phyloP scores from a whole-genome alignment of 176 grass and related monocot species.

The Avena sativa region DNA sequence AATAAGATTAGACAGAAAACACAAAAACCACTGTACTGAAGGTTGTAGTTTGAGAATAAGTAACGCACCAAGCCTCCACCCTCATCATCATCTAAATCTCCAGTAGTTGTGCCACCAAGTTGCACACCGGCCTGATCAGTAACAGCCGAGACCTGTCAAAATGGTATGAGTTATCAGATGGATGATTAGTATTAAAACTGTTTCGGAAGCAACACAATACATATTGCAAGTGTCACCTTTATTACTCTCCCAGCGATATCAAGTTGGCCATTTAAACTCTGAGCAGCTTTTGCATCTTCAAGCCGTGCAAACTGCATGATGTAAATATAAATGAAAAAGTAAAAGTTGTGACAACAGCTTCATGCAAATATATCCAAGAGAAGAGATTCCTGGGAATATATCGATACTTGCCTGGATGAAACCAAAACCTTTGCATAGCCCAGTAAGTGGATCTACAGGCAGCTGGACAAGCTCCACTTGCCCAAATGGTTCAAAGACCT shows the following conservation, averaged over 20 bases:
- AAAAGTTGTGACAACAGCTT: slow-evolving; percentile 21
- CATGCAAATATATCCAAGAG: background rate
- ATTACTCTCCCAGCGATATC: slow-evolving; percentile 97
- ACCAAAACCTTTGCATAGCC: slow-evolving; percentile 95
- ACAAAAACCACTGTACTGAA: background rate
- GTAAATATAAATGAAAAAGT: slow-evolving; percentile 37
- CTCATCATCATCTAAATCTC: slow-evolving; percentile 97
- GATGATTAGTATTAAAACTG: slow-evolving; percentile 12
- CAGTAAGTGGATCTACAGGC: slow-evolving; percentile 83
- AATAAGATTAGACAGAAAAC: slow-evolving; percentile 16
- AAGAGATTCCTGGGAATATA: slow-evolving; percentile 20
- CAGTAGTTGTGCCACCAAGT: slow-evolving; percentile 67
- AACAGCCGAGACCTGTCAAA: slow-evolving; percentile 85
- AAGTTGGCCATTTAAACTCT: slow-evolving; percentile 97
- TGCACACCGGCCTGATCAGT: slow-evolving; percentile 85
- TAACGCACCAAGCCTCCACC: slow-evolving; percentile 91
- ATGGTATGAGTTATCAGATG: background rate
- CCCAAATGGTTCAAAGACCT: slow-evolving; percentile 99
- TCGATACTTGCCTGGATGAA: slow-evolving; percentile 77
- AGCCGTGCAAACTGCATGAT: slow-evolving; percentile 78
- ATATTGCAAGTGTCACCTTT: slow-evolving; percentile 61
- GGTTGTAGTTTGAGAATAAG: background rate
- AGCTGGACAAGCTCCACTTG: slow-evolving; percentile 96
- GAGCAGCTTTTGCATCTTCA: slow-evolving; percentile 99
- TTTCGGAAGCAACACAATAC: background rate